Evolutionary conservation across 73 alveolate genomes (phyloP), one percentile per base, ranked within the genome.

Genomic region (Stentor roeselii): DNA sequence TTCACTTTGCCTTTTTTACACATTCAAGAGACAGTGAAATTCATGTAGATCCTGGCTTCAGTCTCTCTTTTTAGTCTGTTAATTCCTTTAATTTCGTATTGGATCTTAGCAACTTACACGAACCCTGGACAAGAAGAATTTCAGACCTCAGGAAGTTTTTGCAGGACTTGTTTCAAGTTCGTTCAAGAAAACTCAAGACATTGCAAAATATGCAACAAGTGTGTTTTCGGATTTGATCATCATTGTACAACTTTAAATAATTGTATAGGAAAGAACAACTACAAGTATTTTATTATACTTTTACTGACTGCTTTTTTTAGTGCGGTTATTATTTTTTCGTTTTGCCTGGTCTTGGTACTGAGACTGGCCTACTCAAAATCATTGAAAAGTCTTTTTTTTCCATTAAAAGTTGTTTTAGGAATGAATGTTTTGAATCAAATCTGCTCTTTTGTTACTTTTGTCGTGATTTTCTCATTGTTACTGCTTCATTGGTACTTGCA

Each of bases 101-200:
- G 21, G 30, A 50, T 21, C 21, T 50, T 21, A 50, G 67, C 21
- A 50, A 21, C 21, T 50, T n/a, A n/a, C n/a, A n/a, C n/a, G n/a
- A 21, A 50, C 67, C 67, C 67, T 50, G 67, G 67, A 21, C 30
- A 50, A 11, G 6, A 21, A 11, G 21, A 11, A 11, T 11, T 11
- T 50, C 67, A 21, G 6, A 21, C 6, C 21, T 50, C 67, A 11
- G 67, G 67, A 21, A 21, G 6, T 50, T 50, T 11, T 50, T 76
- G 84, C 2, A 21, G n/a, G n/a, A 76, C 39, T 2, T 76, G 84
- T 38, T 14, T 14, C 32, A 35, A 32, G 30, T 40, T 21, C 39
- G 84, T 76, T n/a, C 74, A 39, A 36, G 84, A 14, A 76, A 35
- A 27, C 37, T 67, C 50, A 30, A 67, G 34, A 67, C 80, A 67